Percentiles rank a stretch among this genome's conserved stretches.
phyloP scores from a whole-genome alignment of 768 basidiomycete genomes.

The Pleurotus ostreatus region DNA sequence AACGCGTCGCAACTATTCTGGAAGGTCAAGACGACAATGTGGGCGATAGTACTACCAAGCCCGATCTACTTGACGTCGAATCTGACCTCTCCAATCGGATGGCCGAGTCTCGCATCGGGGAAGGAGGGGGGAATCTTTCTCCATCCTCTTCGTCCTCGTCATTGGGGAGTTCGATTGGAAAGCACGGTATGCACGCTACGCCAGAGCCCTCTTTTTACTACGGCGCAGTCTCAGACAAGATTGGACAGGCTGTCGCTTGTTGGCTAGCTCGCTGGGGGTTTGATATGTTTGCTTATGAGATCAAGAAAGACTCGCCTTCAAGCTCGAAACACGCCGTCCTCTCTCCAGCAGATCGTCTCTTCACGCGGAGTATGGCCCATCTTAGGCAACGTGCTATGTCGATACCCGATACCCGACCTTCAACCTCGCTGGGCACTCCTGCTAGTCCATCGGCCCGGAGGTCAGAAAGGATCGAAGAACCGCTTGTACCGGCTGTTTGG shows the following conservation, averaged over 20 bases:
- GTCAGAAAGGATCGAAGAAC: constrained; percentile 12
- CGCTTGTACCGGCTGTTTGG: constrained; percentile 57
- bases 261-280: constrained; percentile 86
- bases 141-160: constrained; percentile 9
- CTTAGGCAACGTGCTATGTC: constrained; percentile 19
- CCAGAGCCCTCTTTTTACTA: constrained; percentile 57
- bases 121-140: neutral
- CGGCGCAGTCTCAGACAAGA: constrained; percentile 86
- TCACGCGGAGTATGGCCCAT: constrained; percentile 6
- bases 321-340: constrained; percentile 13
- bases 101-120: neutral
- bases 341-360: constrained; percentile 5
- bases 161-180: neutral
- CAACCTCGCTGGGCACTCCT: neutral
- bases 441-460: constrained; percentile 12
- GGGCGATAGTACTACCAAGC: neutral
- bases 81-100: constrained; percentile 1
- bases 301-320: constrained; percentile 23
- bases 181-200: constrained; percentile 12
- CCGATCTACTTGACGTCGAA: neutral
- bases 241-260: constrained; percentile 84
- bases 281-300: constrained; percentile 72
- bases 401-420: constrained; percentile 10
- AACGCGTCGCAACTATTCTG: constrained; percentile 53
- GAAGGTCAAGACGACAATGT: constrained; percentile 26